phyloP scores from a whole-genome alignment of 345 rosid species.

The Limnanthes douglasii region DNA sequence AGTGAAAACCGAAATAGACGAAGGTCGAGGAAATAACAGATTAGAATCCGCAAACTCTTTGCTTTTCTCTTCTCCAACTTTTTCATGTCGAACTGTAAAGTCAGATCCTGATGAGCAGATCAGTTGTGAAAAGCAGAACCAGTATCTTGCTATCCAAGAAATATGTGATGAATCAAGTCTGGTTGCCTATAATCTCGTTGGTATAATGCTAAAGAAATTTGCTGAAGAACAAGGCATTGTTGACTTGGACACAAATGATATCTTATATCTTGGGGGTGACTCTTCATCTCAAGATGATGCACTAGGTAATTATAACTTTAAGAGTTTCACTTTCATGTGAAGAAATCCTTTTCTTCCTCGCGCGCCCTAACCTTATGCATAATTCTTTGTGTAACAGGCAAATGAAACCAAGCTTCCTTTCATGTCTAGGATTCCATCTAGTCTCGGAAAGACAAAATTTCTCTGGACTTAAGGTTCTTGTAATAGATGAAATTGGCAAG shows the following conservation, averaged over 20 bases:
- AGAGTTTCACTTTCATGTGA: no score
- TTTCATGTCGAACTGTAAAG: constrained; percentile 11
- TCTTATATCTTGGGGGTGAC: constrained; percentile 34
- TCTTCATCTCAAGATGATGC: constrained; percentile 17
- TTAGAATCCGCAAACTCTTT: constrained; percentile 13
- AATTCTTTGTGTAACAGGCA: no score
- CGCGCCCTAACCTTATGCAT: no score
- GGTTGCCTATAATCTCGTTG: constrained; percentile 54
- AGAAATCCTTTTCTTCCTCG: no score
- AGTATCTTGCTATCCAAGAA: constrained; percentile 61
- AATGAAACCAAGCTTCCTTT: no score
- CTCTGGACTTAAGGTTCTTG: no score
- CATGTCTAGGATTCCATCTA: no score
- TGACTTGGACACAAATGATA: constrained; percentile 15
- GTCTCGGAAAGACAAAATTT: no score
- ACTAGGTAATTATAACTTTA: no score
- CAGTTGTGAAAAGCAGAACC: constrained; percentile 18
- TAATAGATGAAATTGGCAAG: no score
- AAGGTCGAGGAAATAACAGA: constrained; percentile 12
- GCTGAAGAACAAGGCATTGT: constrained; percentile 25
- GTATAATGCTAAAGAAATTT: constrained; percentile 33
- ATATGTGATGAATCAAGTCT: constrained; percentile 55
- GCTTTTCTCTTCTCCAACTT: no score
- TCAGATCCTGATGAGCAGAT: constrained; percentile 8
- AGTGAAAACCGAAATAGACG: constrained; percentile 13